Evolutionary conservation across 495 filamentous ascomycete genomes (phyloP).

Genomic region (Neurospora sublineolata): DNA sequence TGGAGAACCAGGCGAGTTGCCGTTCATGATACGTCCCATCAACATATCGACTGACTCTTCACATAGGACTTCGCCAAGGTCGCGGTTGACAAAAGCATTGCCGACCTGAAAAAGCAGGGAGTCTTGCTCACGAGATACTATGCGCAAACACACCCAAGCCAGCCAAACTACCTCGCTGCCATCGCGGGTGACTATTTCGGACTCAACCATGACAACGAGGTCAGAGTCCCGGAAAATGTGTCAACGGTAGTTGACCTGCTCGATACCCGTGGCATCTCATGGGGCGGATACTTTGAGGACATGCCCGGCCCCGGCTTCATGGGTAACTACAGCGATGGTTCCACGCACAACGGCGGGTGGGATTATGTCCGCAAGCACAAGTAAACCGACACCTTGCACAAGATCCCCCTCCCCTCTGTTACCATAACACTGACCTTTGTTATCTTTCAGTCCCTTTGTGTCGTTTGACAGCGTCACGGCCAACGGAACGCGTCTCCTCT

Average conservation of each 20-base stretch:
- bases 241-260: conserved; percentile 58
- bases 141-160: conserved; percentile 45
- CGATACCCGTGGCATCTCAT: conserved; percentile 48
- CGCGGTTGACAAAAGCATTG: conserved; percentile 35
- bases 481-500: conserved; percentile 43
- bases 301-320: conserved; percentile 56
- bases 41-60: background rate
- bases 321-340: conserved; percentile 40
- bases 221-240: conserved; percentile 50
- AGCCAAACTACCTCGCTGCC: conserved; percentile 39
- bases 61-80: conserved; percentile 45
- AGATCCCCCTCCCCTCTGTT: background rate
- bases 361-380: conserved; percentile 67
- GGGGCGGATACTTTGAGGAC: conserved; percentile 58
- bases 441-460: conserved; percentile 31
- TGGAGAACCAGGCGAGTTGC: conserved; percentile 48
- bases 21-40: background rate
- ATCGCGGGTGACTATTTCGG: conserved; percentile 58
- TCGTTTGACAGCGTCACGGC: conserved; percentile 36
- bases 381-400: conserved; percentile 12
- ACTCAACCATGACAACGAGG: conserved; percentile 51
- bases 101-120: conserved; percentile 47
- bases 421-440: background rate
- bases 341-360: conserved; percentile 36
- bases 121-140: conserved; percentile 53